These are phyloP conservation scores for Ceratocystis diversiconidia DNA, from an alignment of 2,329 filamentous ascomycete species.

Conservation along the genomic window DNA sequence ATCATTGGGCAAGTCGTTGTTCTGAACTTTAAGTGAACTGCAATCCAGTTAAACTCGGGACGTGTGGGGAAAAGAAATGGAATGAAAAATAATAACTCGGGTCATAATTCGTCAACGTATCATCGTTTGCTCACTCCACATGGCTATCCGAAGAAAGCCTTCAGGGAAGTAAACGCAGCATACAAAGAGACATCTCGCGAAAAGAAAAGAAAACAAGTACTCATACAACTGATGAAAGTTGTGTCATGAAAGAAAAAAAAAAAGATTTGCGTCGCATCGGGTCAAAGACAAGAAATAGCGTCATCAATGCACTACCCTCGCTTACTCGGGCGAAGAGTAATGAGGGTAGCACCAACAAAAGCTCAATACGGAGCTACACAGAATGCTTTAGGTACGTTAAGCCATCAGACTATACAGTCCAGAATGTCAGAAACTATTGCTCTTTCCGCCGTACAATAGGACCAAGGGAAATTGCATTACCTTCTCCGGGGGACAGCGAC, in stretches of 20 bases:
- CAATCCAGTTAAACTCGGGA: neutral
- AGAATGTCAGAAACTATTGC: slow-evolving; percentile 19
- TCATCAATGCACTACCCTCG: neutral
- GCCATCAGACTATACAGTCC: slow-evolving; percentile 18
- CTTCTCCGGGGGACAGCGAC: slow-evolving; percentile 28
- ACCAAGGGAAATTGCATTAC: slow-evolving; percentile 22
- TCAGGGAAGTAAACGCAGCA: slow-evolving; percentile 4
- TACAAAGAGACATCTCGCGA: slow-evolving; percentile 14
- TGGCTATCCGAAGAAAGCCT: neutral
- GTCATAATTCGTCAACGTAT: slow-evolving; percentile 19
- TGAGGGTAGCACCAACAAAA: neutral
- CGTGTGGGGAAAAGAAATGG: neutral
- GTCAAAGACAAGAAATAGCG: slow-evolving; percentile 2
- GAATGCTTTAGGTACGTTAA: slow-evolving; percentile 14
- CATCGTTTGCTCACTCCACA: slow-evolving; percentile 2
- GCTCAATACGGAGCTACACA: slow-evolving; percentile 4
- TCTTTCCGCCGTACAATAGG: slow-evolving; percentile 13
- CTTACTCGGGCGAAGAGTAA: too few relatives aligned
- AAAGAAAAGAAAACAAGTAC: slow-evolving; percentile 13
- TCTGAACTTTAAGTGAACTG: neutral
- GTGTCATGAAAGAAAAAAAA: slow-evolving; percentile 9
- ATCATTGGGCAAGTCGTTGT: neutral
- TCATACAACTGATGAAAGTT: neutral
- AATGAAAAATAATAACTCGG: slow-evolving; percentile 1
- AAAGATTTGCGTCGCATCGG: slow-evolving; percentile 1